Evolutionary conservation across 164 flowering plant species (phyloP), one percentile per base, ranked within the genome.

Genomic region (Hamamelis virginiana): DNA sequence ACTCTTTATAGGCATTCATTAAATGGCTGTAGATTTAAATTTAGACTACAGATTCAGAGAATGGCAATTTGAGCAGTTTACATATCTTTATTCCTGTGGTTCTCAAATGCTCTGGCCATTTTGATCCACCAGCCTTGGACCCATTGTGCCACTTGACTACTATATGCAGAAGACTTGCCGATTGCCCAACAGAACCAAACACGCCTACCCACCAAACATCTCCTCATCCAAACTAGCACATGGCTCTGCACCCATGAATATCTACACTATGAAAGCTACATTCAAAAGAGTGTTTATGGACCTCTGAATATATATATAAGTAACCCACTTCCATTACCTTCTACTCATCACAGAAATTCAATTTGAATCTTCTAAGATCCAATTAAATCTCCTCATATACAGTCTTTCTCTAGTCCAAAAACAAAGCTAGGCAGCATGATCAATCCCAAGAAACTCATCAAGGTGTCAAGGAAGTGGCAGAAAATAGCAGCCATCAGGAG

Each of bases 391-490:
- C 19, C 45, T 63, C n/a, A 45, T 22, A n/a, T n/a, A n/a, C n/a
- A n/a, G n/a, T n/a, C n/a, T n/a, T n/a, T 15, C 19, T 48, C 46
- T 51, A 13, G 12, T 41, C 4, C 5, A 43, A 10, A 23, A 14
- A 38, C 51, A 28, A 16, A 33, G n/a, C n/a, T n/a, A n/a, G 11
- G 6, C 55, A 70, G 1, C 44, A 62, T 69, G 60, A 61, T 69
- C 22, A 69, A 44, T 38, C 0, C 76, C 8, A 76, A 44, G 70
- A 77, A 23, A 44, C 72, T 74, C 22, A 23, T 78, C 47, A 62
- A 56, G 51, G 4, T 76, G 22, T 78, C 81, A 13, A 73, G 64
- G 58, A 78, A 78, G 65, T 81, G 81, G 84, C 76, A 59, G 56
- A 67, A 47, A 27, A 9, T 69, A 41, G 75, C 71, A 57, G 65